Conservation (phyloP, 2,329 filamentous ascomycete species). For the Ceratocystis huliohia region DNA sequence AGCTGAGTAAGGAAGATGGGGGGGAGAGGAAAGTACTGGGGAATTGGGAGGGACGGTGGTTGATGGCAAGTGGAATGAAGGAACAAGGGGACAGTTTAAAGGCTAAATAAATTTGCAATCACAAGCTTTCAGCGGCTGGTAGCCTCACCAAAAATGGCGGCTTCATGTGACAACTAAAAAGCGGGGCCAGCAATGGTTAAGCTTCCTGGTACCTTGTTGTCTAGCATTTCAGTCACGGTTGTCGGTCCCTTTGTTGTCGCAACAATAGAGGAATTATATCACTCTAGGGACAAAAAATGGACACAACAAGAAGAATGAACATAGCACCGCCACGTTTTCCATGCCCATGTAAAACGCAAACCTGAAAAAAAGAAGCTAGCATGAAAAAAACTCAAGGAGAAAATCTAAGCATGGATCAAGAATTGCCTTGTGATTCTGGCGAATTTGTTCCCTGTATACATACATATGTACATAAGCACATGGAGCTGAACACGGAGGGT, state of each 20-base stretch:
- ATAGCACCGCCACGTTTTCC: neutral
- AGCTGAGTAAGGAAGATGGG: neutral
- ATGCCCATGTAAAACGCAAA: neutral
- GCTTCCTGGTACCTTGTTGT: neutral
- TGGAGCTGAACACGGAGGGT: too few species aligned
- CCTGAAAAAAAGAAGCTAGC: neutral
- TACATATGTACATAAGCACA: too few species aligned
- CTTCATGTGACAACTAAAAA: neutral
- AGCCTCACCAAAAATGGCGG: constrained; percentile 4
- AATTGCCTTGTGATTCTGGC: neutral
- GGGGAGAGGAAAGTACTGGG: neutral
- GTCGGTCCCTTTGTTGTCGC: neutral
- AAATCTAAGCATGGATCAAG: neutral
- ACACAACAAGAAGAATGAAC: neutral
- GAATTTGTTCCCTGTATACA: too few species aligned
- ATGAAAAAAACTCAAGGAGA: neutral
- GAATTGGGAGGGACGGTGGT: neutral
- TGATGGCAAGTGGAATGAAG: neutral
- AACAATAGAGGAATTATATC: too few species aligned
- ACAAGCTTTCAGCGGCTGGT: neutral
- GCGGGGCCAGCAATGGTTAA: neutral
- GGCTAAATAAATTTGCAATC: neutral
- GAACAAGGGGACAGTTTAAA: neutral
- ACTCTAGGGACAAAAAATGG: too few species aligned
- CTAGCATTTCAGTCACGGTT: neutral